Evolutionary conservation across 345 rosid genomes (phyloP).

Genomic region (Balakata baccata): DNA sequence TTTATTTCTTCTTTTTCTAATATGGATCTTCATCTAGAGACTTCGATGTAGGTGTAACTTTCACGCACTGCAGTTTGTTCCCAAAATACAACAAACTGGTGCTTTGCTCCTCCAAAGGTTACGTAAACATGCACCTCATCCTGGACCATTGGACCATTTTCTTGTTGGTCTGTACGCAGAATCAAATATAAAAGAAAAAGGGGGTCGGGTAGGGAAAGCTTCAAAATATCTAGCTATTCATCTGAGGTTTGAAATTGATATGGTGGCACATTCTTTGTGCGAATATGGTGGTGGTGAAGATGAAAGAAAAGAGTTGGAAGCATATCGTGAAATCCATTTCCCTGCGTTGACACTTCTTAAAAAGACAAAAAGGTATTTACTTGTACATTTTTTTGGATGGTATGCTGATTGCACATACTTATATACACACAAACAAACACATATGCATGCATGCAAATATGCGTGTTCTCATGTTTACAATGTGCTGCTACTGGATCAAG

Average conservation of each 20-base stretch:
- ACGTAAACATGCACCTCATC: constrained; percentile 46
- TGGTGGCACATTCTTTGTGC: constrained; percentile 97
- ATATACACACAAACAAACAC: too few species aligned
- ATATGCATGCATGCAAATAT: not conserved
- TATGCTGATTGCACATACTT: not conserved
- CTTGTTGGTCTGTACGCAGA: constrained; percentile 73
- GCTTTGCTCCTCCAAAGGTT: constrained; percentile 71
- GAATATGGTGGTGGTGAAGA: constrained; percentile 87
- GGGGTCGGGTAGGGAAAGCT: constrained; percentile 40
- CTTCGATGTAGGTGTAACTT: constrained; percentile 98
- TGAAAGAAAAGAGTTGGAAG: constrained; percentile 68
- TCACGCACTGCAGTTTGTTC: constrained; percentile 70
- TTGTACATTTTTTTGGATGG: not conserved
- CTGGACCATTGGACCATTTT: constrained; percentile 62
- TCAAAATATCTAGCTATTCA: constrained; percentile 79
- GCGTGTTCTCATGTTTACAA: not conserved
- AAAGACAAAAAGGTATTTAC: constrained; percentile 54
- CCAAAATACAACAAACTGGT: constrained; percentile 83
- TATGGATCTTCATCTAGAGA: constrained; percentile 59
- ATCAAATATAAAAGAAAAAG: constrained; percentile 38
- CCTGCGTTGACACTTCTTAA: constrained; percentile 63
- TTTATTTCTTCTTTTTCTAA: constrained; percentile 34
- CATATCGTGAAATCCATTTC: constrained; percentile 80
- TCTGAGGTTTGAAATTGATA: constrained; percentile 89
- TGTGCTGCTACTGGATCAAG: not conserved